Base-by-base conservation (phyloP, 2,329 filamentous ascomycete species). In the Claviceps cyperi region DNA sequence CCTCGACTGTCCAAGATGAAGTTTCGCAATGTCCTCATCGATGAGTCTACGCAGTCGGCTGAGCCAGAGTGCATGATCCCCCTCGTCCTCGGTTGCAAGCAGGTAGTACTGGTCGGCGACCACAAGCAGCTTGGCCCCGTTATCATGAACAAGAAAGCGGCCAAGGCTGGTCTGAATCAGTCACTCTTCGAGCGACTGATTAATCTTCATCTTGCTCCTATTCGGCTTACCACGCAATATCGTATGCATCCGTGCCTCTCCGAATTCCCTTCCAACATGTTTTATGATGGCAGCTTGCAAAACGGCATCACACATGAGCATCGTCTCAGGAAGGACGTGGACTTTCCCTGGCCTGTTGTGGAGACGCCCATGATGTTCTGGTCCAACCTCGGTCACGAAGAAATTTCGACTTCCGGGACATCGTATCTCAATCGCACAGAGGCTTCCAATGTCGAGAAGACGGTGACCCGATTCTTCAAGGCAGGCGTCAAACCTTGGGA, bases 281-380 rank as follows among this genome's bases (percentile, higher is more conserved):
- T 98, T 67, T 98, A 98, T 67, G 92, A 97, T 60, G 92, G 92
- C 19, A 92, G 88, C 50, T 76, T 98, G 50, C 92, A 98, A 67
- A 98, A 98, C 59, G 92, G 92, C 62, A 87, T 98, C 45, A 94
- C 90, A 0, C 86, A 86, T 64, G 83, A 87, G 57, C 84, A 94
- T 62, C 84, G 92, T 53, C 76, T 97, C 55, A 84, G 91, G 54
- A 84, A 84, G 56, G 91, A 98, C 59, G 88, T 98, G 28, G 92
- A 98, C 66, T 98, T 98, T 65, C 92, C 92, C 13, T 98, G 92
- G 92, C 92, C 92, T 2, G 87, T 95, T 32, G 80, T 75, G 19
- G 91, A 97, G 64, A 88, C 83, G 58, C 92, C 92, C 3, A 98
- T 98, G 92, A 97, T 97, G 92, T 98, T 98, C 71, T 98, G 92